phyloP scores from a whole-genome alignment of 202 grass and related monocot species.

The Elaeis oleifera region DNA sequence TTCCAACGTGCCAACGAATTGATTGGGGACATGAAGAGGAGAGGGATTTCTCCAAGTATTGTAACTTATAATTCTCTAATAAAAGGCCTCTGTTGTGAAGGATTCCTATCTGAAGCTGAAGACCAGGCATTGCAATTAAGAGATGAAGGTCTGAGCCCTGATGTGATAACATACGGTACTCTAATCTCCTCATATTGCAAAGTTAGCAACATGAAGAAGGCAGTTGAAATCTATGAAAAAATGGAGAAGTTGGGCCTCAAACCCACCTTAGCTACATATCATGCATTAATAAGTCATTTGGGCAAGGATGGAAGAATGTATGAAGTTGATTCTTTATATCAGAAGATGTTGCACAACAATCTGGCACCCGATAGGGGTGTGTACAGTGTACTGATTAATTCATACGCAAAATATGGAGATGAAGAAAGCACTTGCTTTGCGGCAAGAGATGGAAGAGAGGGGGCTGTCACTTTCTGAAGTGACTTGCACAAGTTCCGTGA shows the following conservation, averaged over 20 bases:
- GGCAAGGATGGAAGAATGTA: constrained; percentile 28
- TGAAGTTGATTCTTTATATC: constrained; percentile 43
- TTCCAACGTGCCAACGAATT: constrained; percentile 28
- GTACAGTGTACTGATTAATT: constrained; percentile 29
- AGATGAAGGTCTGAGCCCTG: constrained; percentile 35
- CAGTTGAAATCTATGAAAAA: constrained; percentile 38
- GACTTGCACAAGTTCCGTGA: no score
- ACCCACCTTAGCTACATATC: constrained; percentile 37
- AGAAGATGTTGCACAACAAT: constrained; percentile 39
- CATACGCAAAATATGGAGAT: constrained; percentile 37
- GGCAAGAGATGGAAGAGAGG: constrained; percentile 33
- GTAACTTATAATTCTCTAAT: constrained; percentile 55
- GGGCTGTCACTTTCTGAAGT: constrained; percentile 22
- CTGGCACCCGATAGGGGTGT: constrained; percentile 30
- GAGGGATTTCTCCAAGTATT: constrained; percentile 44
- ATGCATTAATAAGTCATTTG: constrained; percentile 31
- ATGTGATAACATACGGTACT: constrained; percentile 52
- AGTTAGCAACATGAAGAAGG: constrained; percentile 26
- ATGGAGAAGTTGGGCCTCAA: constrained; percentile 37
- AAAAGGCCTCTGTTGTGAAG: constrained; percentile 44
- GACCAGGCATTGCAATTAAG: constrained; percentile 29
- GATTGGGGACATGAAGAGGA: constrained; percentile 39
- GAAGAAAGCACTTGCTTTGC: constrained; percentile 31
- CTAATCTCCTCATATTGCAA: constrained; percentile 56
- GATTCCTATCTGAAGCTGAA: constrained; percentile 42